Evolutionary conservation across 148 eudicot species (phyloP).

Genomic region (Cornus kousa): DNA sequence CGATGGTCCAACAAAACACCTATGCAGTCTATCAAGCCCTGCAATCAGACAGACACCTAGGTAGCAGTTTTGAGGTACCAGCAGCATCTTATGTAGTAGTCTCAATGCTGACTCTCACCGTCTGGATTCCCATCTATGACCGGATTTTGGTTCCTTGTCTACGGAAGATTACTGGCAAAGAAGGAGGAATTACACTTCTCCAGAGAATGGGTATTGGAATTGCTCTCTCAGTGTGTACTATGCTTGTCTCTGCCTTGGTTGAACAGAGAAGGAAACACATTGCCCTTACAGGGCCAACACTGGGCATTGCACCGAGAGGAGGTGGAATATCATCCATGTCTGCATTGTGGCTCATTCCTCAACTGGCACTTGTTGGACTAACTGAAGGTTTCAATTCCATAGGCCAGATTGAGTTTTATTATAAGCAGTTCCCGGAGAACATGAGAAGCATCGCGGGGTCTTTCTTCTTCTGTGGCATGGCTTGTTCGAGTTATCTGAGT

Average conservation of each 20-base stretch:
- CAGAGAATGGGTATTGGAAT: slow-evolving; percentile 9
- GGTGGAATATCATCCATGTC: slow-evolving; percentile 3
- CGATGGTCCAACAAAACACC: slow-evolving; percentile 2
- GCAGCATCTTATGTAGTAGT: slow-evolving; percentile 5
- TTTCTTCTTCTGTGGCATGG: slow-evolving; percentile 7
- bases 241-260: slow-evolving; percentile 6
- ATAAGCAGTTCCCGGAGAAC: slow-evolving; percentile 10
- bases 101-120: neutral
- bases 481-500: slow-evolving; percentile 7
- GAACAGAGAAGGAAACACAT: neutral
- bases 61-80: neutral
- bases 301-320: neutral
- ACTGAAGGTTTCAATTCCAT: slow-evolving; percentile 8
- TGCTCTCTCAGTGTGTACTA: neutral
- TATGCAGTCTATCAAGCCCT: slow-evolving; percentile 7
- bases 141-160: neutral
- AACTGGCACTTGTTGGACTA: neutral
- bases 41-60: slow-evolving; percentile 7
- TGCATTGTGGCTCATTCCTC: slow-evolving; percentile 15
- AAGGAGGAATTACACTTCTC: slow-evolving; percentile 8
- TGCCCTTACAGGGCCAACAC: neutral
- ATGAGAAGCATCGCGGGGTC: slow-evolving; percentile 15
- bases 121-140: slow-evolving; percentile 15
- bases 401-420: slow-evolving; percentile 13
- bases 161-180: slow-evolving; percentile 2